phyloP scores from a whole-genome alignment of 768 basidiomycete genomes.

The Hericium alpestre region DNA sequence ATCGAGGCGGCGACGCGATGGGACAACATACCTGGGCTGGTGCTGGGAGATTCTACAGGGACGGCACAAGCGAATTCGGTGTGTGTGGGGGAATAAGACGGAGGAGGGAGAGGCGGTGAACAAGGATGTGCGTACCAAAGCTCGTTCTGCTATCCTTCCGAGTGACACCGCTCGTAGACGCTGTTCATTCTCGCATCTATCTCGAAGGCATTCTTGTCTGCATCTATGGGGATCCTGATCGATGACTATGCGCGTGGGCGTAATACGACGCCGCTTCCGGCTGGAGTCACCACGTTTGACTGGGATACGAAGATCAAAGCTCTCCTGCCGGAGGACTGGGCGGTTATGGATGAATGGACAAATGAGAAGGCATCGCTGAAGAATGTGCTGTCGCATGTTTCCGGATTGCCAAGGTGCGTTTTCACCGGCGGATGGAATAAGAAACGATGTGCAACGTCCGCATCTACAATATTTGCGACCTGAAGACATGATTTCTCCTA shows the following conservation, averaged over 20 bases:
- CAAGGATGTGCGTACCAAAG: slow-evolving; percentile 3
- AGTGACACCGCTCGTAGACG: neutral
- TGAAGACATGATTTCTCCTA: slow-evolving; percentile 5
- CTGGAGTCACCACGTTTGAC: neutral
- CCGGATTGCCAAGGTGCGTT: slow-evolving; percentile 22
- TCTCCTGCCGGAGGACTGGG: slow-evolving; percentile 19
- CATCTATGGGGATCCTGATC: slow-evolving; percentile 3
- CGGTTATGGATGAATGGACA: slow-evolving; percentile 25
- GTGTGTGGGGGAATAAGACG: slow-evolving; percentile 6
- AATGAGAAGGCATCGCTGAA: slow-evolving; percentile 18
- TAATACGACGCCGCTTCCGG: slow-evolving; percentile 1
- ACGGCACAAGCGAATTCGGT: neutral
- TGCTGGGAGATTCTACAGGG: slow-evolving; percentile 2
- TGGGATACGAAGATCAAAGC: slow-evolving; percentile 5
- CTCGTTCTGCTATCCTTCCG: too few relatives aligned
- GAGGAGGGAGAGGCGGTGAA: slow-evolving; percentile 8
- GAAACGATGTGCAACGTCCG: neutral
- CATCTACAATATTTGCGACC: neutral
- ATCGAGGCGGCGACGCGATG: neutral
- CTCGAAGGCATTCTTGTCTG: slow-evolving; percentile 5
- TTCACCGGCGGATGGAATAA: neutral
- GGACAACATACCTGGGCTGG: slow-evolving; percentile 1
- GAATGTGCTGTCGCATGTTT: slow-evolving; percentile 24
- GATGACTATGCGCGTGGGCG: slow-evolving; percentile 5
- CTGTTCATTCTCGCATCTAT: slow-evolving; percentile 6